These are phyloP conservation scores for Plasmodium blacklocki DNA, from an alignment of 169 alveolate species.

Conservation along the genomic window DNA sequence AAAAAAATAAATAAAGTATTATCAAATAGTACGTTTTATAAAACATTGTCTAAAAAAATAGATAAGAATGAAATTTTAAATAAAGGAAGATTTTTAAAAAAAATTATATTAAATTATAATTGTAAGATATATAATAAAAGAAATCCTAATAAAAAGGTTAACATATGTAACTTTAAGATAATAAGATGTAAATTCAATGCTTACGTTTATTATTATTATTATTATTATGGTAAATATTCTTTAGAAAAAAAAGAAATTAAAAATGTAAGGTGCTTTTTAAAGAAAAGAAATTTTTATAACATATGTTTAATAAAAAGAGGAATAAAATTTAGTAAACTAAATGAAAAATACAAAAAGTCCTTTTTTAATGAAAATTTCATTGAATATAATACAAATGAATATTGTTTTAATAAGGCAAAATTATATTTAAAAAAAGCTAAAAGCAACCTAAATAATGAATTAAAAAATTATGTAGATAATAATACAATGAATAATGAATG, in stretches of 20 bases:
- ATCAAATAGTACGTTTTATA: slow-evolving; percentile 14
- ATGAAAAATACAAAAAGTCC: slow-evolving; percentile 8
- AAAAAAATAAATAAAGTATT: not conserved
- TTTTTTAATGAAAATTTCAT: slow-evolving; percentile 7
- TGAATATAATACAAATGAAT: slow-evolving; percentile 25
- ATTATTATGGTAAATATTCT: slow-evolving; percentile 15
- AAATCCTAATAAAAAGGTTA: slow-evolving; percentile 4
- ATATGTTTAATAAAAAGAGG: slow-evolving; percentile 13
- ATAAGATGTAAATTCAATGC: slow-evolving; percentile 12
- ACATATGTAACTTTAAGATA: slow-evolving; percentile 16
- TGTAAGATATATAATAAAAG: slow-evolving; percentile 14
- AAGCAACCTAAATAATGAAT: slow-evolving; percentile 4
- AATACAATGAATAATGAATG: slow-evolving; percentile 20
- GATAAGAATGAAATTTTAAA: slow-evolving; percentile 34
- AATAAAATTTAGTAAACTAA: slow-evolving; percentile 23
- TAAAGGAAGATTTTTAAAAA: slow-evolving; percentile 20
- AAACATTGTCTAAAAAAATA: slow-evolving; percentile 50
- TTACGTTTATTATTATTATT: slow-evolving; percentile 19
- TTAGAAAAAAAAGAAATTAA: slow-evolving; percentile 16
- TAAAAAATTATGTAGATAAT: slow-evolving; percentile 5
- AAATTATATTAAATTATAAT: slow-evolving; percentile 4
- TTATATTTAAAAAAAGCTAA: slow-evolving; percentile 9
- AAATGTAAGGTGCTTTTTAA: slow-evolving; percentile 7
- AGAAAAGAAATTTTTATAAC: slow-evolving; percentile 14
- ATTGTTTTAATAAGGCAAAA: slow-evolving; percentile 2